phyloP scores from a whole-genome alignment of 805 yeast genomes.

The Kodamaea restingae region DNA sequence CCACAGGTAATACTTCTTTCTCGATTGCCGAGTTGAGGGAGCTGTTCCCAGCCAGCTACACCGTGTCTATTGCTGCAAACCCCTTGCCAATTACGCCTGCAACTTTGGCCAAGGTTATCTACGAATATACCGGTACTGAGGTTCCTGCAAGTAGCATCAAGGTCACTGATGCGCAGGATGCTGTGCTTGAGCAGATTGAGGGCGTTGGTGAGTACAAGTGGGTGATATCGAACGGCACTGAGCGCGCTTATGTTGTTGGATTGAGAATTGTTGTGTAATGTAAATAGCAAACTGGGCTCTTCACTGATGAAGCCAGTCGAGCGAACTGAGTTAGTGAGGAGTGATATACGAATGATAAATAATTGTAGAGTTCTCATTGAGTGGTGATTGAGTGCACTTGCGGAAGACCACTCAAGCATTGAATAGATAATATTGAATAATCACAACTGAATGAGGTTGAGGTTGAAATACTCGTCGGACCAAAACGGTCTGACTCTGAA shows the following conservation, averaged over 20 bases:
- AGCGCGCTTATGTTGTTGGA: not conserved
- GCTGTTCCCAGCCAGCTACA: slow-evolving; percentile 22
- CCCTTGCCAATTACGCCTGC: slow-evolving; percentile 27
- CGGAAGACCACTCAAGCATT: too few relatives aligned
- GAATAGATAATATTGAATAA: too few relatives aligned
- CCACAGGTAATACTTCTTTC: slow-evolving; percentile 18
- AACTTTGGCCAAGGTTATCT: slow-evolving; percentile 20
- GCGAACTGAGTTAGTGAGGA: not conserved
- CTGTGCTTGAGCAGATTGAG: slow-evolving; percentile 15
- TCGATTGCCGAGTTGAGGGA: slow-evolving; percentile 31
- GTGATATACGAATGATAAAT: too few relatives aligned
- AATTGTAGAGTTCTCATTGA: too few relatives aligned
- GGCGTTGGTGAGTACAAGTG: slow-evolving; percentile 26
- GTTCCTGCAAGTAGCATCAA: slow-evolving; percentile 25
- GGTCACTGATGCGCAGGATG: slow-evolving; percentile 11
- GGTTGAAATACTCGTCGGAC: too few relatives aligned
- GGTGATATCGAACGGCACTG: slow-evolving; percentile 25
- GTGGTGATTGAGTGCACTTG: not conserved
- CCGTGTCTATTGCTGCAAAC: slow-evolving; percentile 14
- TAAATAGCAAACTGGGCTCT: not conserved
- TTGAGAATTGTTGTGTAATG: slow-evolving; percentile 2
- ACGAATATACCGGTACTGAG: slow-evolving; percentile 29
- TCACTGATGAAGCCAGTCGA: not conserved
- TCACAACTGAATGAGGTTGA: too few relatives aligned
- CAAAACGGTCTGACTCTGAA: too few relatives aligned